A percentile compares a stretch with the other conserved stretches of the same genome.
phyloP scores from a whole-genome alignment of 2,329 filamentous ascomycete genomes.

The Venturia pyrina region DNA sequence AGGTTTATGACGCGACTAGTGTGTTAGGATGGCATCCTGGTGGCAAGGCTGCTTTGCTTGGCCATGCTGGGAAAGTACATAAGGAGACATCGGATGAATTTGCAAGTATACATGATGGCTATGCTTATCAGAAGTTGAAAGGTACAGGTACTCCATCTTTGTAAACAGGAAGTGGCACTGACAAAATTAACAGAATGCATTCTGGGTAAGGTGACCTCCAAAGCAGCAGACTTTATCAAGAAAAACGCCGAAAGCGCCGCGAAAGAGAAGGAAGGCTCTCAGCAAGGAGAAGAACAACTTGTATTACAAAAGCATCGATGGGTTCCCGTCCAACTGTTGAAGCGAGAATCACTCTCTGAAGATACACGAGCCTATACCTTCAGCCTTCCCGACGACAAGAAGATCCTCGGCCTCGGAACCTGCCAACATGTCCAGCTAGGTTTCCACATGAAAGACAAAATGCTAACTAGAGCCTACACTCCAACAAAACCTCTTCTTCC shows the following conservation, averaged over 20 bases:
- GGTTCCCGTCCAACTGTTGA: slow-evolving; percentile 34
- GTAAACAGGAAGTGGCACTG: not conserved
- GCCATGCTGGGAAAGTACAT: slow-evolving; percentile 41
- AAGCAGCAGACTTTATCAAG: slow-evolving; percentile 38
- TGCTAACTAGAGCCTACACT: slow-evolving; percentile 43
- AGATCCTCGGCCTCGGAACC: slow-evolving; percentile 38
- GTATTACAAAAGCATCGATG: slow-evolving; percentile 37
- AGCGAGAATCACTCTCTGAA: slow-evolving; percentile 30
- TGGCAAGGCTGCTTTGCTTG: slow-evolving; percentile 37
- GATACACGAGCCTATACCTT: slow-evolving; percentile 41
- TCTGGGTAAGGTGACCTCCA: slow-evolving; percentile 40
- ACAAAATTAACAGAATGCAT: slow-evolving; percentile 33
- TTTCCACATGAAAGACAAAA: slow-evolving; percentile 42
- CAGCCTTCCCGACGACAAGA: slow-evolving; percentile 28
- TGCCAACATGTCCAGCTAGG: slow-evolving; percentile 45
- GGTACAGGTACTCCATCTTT: slow-evolving; percentile 19
- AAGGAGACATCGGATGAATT: slow-evolving; percentile 41
- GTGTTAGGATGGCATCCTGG: slow-evolving; percentile 42
- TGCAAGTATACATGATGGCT: slow-evolving; percentile 41
- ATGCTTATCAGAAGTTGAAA: slow-evolving; percentile 39
- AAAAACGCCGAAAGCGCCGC: slow-evolving; percentile 31
- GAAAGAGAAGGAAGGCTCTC: slow-evolving; percentile 25
- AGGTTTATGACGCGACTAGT: slow-evolving; percentile 41
- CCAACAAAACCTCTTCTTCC: slow-evolving; percentile 37
- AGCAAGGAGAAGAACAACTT: slow-evolving; percentile 21